A percentile compares a stretch with the other conserved stretches of the same genome.
Conservation (phyloP, 192 early-diverging fungal genomes). For the Entomortierella chlamydospora region DNA sequence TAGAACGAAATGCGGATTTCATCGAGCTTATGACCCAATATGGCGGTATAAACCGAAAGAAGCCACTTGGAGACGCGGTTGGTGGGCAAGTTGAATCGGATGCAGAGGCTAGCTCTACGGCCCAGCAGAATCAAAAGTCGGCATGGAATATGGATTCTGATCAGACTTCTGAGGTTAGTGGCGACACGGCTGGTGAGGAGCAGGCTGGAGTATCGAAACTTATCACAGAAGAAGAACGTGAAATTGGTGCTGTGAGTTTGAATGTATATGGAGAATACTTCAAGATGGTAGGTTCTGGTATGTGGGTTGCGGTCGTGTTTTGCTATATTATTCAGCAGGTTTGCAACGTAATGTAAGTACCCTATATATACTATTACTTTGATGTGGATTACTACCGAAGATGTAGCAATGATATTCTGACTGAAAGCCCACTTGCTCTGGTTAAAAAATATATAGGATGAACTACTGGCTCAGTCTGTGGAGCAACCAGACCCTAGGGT, state of each 20-base stretch:
- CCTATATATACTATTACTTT: not conserved
- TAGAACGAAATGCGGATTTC: conserved; percentile 68
- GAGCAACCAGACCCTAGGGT: conserved; percentile 26
- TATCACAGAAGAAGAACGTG: conserved; percentile 34
- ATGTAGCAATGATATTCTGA: not conserved
- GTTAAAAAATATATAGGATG: not conserved
- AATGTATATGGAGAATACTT: conserved; percentile 39
- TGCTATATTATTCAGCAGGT: conserved; percentile 35
- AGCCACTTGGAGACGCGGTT: conserved; percentile 13
- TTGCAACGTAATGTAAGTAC: conserved; percentile 48
- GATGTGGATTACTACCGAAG: not conserved
- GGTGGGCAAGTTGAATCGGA: conserved; percentile 5
- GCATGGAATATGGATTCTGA: not conserved
- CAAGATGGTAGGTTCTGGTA: conserved; percentile 15
- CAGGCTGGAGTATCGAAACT: conserved; percentile 3
- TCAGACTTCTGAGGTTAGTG: conserved; percentile 7
- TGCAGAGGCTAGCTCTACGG: not conserved
- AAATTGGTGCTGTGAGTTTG: conserved; percentile 26
- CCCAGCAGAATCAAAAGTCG: not conserved
- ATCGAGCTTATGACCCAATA: conserved; percentile 79
- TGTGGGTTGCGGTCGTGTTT: conserved; percentile 3
- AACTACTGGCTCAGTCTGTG: conserved; percentile 55
- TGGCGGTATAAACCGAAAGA: conserved; percentile 60
- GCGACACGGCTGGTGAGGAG: conserved; percentile 16
- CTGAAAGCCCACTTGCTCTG: no score